Evolutionary conservation across 805 yeast genomes (phyloP).

Genomic region (Wickerhamomyces silvicola): DNA sequence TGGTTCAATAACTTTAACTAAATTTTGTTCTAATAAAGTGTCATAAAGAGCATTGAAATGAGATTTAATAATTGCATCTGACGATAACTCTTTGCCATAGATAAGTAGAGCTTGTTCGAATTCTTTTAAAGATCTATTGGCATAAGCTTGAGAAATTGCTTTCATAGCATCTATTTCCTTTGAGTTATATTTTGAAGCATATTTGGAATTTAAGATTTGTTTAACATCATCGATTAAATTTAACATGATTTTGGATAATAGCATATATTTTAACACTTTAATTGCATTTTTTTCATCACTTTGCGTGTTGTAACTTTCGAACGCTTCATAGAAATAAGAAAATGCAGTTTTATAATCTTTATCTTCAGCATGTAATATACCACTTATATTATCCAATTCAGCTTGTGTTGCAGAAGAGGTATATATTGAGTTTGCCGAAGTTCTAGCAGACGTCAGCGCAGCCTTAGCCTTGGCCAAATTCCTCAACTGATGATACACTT

Average conservation of each 20-base stretch:
- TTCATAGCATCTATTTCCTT: slow-evolving; percentile 93
- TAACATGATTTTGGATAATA: slow-evolving; percentile 88
- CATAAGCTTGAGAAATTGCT: slow-evolving; percentile 84
- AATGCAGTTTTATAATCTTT: slow-evolving; percentile 94
- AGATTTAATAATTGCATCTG: slow-evolving; percentile 82
- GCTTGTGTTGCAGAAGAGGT: slow-evolving; percentile 94
- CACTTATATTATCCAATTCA: slow-evolving; percentile 90
- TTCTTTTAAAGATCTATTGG: slow-evolving; percentile 83
- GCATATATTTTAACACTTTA: slow-evolving; percentile 84
- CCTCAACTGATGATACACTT: slow-evolving; percentile 85
- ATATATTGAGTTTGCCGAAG: slow-evolving; percentile 95
- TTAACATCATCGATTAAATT: slow-evolving; percentile 82
- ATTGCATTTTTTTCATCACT: slow-evolving; percentile 62
- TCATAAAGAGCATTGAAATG: slow-evolving; percentile 93
- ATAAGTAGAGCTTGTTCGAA: slow-evolving; percentile 76
- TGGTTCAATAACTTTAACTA: slow-evolving; percentile 92
- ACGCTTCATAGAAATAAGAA: slow-evolving; percentile 91
- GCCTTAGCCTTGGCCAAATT: slow-evolving; percentile 90
- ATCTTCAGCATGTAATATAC: slow-evolving; percentile 93
- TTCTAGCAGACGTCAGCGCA: slow-evolving; percentile 88
- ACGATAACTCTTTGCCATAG: slow-evolving; percentile 68
- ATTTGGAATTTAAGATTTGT: slow-evolving; percentile 67
- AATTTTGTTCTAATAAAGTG: slow-evolving; percentile 84
- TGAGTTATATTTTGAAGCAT: slow-evolving; percentile 66
- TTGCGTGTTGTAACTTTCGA: slow-evolving; percentile 70